Base-by-base conservation (phyloP, 2,329 filamentous ascomycete species). In the Fusarium acutatum region DNA sequence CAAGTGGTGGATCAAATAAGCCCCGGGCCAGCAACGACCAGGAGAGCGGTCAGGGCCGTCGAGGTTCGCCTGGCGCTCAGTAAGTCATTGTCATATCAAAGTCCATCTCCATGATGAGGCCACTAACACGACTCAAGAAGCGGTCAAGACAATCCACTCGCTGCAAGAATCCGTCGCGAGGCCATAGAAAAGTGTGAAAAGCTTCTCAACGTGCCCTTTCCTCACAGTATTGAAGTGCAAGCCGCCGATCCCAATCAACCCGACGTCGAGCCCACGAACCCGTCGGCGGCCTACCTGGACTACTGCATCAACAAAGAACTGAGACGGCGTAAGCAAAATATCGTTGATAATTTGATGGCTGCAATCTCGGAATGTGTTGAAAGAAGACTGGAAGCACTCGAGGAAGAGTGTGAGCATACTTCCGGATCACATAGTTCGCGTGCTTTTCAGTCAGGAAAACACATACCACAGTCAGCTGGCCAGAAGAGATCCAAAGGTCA, bases 191-290 rank as follows among this genome's bases (percentile, higher is more conserved):
- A 68, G 57, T 61, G 62, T 32, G 67, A 63, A 60, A 61, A 56
- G 14, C 62, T 59, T 46, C 66, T 69, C 67, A 77, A 64, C 63
- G 73, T 77, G 71, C 66, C 75, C 68, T 65, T 72, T 26, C 57
- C 73, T 18, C 30, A 57, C 22, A 50, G 44, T 47, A 47, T 47
- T 50, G 60, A 41, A 73, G 64, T 64, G 71, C 64, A 58, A 77
- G 73, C 75, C 75, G 75, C 75, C 73, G 73, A 74, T 63, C 37
- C 53, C 47, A 73, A 34, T 46, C 53, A 75, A 62, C 40, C 59
- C 61, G 67, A 75, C 71, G 62, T 63, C 57, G 38, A 79, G 28
- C 78, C 78, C 43, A 79, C 80, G 40, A 76, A 80, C 14, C 76
- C 79, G 56, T 76, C 71, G 60, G 72, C 75, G 60, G 69, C 65